Percentiles rank a stretch among this genome's conserved stretches.
These are phyloP conservation scores for Candida palmyrensis DNA, from an alignment of 805 yeast species.

Conservation along the genomic window DNA sequence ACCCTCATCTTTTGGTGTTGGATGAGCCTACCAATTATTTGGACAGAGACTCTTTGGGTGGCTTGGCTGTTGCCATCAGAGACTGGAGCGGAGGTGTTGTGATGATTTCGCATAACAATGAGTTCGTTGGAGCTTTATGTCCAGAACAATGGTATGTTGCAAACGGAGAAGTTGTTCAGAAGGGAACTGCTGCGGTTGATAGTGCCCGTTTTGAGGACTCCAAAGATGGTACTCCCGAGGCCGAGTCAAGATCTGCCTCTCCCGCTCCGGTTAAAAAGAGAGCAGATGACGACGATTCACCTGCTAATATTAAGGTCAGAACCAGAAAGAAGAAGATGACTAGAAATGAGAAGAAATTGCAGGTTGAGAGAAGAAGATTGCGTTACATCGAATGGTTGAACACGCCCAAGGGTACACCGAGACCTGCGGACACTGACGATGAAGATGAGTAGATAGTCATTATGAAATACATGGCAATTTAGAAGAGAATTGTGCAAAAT, in stretches of 20 bases:
- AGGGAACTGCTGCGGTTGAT: conserved; percentile 75
- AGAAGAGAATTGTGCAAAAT: too few relatives aligned
- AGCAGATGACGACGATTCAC: conserved; percentile 79
- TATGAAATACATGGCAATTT: too few relatives aligned
- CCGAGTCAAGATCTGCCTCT: conserved; percentile 22
- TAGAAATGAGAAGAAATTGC: conserved; percentile 88
- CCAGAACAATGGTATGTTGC: conserved; percentile 99
- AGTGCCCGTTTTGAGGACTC: conserved; percentile 75
- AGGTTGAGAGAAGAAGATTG: conserved; percentile 90
- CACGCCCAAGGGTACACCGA: conserved; percentile 97
- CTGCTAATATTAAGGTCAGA: conserved; percentile 92
- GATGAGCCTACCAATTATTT: conserved; percentile 98
- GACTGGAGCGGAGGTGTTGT: conserved; percentile 99
- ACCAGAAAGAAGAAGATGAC: conserved; percentile 95
- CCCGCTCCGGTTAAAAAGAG: conserved; percentile 33
- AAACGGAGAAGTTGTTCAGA: conserved; percentile 82
- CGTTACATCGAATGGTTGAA: conserved; percentile 93
- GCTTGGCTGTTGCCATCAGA: conserved; percentile 93
- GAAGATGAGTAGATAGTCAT: conserved; percentile 51
- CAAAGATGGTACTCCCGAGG: conserved; percentile 40
- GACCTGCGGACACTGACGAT: conserved; percentile 89
- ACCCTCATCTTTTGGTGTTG: conserved; percentile 91
- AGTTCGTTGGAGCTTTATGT: conserved; percentile 94
- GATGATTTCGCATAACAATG: conserved; percentile 96
- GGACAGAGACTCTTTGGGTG: conserved; percentile 97